These are phyloP conservation scores for Vickermania ingenoplastis DNA, from an alignment of 208 protist species.

Conservation along the genomic window DNA sequence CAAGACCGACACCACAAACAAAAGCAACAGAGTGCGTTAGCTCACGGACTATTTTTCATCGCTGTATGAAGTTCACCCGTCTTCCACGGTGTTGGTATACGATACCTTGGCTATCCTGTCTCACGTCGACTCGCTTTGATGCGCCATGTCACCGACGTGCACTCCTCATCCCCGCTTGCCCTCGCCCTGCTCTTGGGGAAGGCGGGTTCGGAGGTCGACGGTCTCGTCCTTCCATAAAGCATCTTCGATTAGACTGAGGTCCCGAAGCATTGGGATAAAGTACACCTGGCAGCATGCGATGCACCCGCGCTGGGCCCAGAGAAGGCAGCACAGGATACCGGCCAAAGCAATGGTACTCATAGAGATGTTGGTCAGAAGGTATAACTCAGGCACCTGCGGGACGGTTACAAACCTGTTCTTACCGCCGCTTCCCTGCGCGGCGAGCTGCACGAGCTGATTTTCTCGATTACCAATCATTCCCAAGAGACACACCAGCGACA, in stretches of 20 bases:
- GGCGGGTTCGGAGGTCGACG: slow-evolving; percentile 45
- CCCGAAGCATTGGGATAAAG: slow-evolving; percentile 21
- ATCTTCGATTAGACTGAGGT: slow-evolving; percentile 18
- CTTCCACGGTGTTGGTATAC: too few species aligned
- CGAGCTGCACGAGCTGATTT: background rate
- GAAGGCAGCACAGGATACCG: slow-evolving; percentile 27
- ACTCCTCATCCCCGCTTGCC: too few species aligned
- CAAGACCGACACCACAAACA: too few species aligned
- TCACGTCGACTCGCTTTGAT: too few species aligned
- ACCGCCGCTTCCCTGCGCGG: background rate
- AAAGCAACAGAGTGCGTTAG: too few species aligned
- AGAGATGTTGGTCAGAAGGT: slow-evolving; percentile 19
- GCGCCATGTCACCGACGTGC: too few species aligned
- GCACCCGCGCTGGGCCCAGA: slow-evolving; percentile 23
- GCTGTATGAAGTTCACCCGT: too few species aligned
- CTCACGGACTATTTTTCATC: too few species aligned
- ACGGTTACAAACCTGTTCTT: background rate
- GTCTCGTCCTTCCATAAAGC: slow-evolving; percentile 23
- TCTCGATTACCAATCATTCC: slow-evolving; percentile 5
- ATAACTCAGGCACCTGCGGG: slow-evolving; percentile 4
- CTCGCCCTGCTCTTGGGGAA: too few species aligned
- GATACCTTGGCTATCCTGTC: too few species aligned
- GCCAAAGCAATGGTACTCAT: slow-evolving; percentile 17
- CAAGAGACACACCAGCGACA: slow-evolving; percentile 13
- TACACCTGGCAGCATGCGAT: slow-evolving; percentile 25